These are phyloP conservation scores for Penicillium sp. DNA, from an alignment of 2,329 filamentous ascomycete genomes.

Conservation along the genomic window DNA sequence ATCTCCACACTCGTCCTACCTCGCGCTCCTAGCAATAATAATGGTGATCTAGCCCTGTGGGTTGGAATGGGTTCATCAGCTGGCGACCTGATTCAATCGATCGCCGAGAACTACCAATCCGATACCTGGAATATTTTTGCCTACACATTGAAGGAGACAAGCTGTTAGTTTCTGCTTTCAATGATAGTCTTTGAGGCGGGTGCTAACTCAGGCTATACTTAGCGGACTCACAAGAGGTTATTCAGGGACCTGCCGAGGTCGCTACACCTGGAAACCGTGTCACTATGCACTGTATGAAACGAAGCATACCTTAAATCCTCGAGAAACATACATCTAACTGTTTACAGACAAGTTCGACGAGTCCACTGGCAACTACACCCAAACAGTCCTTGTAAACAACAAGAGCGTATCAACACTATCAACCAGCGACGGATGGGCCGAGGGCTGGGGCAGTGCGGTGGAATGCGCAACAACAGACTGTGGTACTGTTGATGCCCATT, in stretches of 20 bases:
- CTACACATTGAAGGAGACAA: conserved; percentile 20
- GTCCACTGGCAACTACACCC: conserved; percentile 42
- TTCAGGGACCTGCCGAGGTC: conserved; percentile 31
- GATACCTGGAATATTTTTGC: conserved; percentile 45
- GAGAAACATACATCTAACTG: not conserved
- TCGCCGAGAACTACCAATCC: conserved; percentile 42
- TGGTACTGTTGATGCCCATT: conserved; percentile 43
- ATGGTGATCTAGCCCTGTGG: conserved; percentile 47
- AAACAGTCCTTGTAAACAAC: conserved; percentile 41
- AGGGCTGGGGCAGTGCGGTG: conserved; percentile 48
- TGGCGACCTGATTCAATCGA: conserved; percentile 51
- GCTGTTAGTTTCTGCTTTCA: conserved; percentile 6
- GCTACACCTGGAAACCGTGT: conserved; percentile 34
- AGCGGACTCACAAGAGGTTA: conserved; percentile 33
- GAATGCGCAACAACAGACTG: conserved; percentile 43
- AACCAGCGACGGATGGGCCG: conserved; percentile 45
- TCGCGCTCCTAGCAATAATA: conserved; percentile 36
- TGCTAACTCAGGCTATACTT: not conserved
- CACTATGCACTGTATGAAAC: conserved; percentile 41
- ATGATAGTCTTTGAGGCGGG: not conserved
- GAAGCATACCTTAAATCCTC: not conserved
- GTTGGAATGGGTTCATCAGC: conserved; percentile 52
- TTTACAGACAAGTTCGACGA: conserved; percentile 41
- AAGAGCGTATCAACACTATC: conserved; percentile 45
- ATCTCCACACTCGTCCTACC: conserved; percentile 48